Base-by-base conservation (phyloP, 768 basidiomycete genomes). In the Lactarius tabidus region DNA sequence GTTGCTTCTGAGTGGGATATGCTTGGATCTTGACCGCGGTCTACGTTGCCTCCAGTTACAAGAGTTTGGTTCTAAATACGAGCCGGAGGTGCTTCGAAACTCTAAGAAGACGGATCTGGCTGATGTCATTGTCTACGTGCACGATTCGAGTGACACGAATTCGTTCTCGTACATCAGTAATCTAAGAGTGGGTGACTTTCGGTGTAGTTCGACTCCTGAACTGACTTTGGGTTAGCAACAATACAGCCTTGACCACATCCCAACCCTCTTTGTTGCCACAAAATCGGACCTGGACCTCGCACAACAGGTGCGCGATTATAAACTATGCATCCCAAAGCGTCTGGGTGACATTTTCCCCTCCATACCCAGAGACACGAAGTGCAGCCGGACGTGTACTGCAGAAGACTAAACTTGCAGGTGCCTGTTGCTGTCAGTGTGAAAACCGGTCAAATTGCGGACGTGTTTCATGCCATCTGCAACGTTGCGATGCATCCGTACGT, bases 101-200 rank as follows among this genome's bases (percentile, higher is more conserved):
- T 81, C 87, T 43, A 96, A 93, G 79, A 97, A 95, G 78, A 87
- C 88, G 36, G 95, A 97, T 74, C 77, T 91, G 53, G 93, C 92
- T 23, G 96, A 99, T 76, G 92, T 98, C 48, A 91, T 98, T 66
- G 84, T 95, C 68, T 98, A 96, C 74, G 94, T 98, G 36, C 88
- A 98, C 72, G 96, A 99, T 77, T 98, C 95, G 55, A 95, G 93
- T 73, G 96, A 99, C 74, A 98, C 96, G 45, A 98, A 99, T 77
- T 97, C 94, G 12, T 99, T 99, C 75, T 95, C 93, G 55, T 97
- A 98, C 77, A 94, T 99, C 75, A 95, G 93, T 71, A 97, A 96
- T 78, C 79, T 98, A 71, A 85, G 96, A 75, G 95, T 96, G 74
- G 63, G 85, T 77, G 51, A 35, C 70, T 48, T 18, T 62, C 20